Conservation (phyloP, 345 rosid species). For the Carallia brachiata region DNA sequence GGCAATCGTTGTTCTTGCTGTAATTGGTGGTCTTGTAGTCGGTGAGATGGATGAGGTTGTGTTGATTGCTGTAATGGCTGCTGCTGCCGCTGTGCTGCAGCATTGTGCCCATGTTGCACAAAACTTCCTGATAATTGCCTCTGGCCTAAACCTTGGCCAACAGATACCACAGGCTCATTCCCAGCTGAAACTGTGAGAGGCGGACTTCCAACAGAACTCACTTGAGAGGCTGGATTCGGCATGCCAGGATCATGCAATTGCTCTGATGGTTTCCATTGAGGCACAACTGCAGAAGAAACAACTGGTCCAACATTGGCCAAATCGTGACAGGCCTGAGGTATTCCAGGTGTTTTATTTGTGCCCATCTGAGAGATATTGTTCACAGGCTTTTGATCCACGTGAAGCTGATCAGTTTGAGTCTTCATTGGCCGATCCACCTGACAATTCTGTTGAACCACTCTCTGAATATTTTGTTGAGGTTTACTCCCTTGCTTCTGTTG, state of each 20-base stretch:
- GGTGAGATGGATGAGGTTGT: slow-evolving; percentile 41
- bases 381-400: slow-evolving; percentile 45
- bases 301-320: slow-evolving; percentile 32
- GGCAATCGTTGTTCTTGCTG: slow-evolving; percentile 18
- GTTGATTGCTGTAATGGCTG: slow-evolving; percentile 39
- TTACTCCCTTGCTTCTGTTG: slow-evolving; percentile 60
- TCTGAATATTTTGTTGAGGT: slow-evolving; percentile 49
- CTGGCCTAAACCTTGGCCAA: slow-evolving; percentile 51
- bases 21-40: slow-evolving; percentile 45
- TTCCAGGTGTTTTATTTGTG: slow-evolving; percentile 31
- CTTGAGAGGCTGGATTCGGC: slow-evolving; percentile 42
- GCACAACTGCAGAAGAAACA: slow-evolving; percentile 39
- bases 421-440: slow-evolving; percentile 45
- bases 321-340: slow-evolving; percentile 48
- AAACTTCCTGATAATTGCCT: slow-evolving; percentile 59
- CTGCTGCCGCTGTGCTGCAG: slow-evolving; percentile 47
- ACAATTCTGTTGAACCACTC: slow-evolving; percentile 62
- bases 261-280: slow-evolving; percentile 63
- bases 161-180: slow-evolving; percentile 47
- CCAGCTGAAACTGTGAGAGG: slow-evolving; percentile 44
- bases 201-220: slow-evolving; percentile 41
- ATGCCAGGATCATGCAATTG: slow-evolving; percentile 39
- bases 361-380: slow-evolving; percentile 39
- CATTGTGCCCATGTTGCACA: slow-evolving; percentile 43
- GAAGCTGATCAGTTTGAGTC: slow-evolving; percentile 54